Conservation (phyloP, 345 rosid genomes). For the Eucalyptus viminalis region DNA sequence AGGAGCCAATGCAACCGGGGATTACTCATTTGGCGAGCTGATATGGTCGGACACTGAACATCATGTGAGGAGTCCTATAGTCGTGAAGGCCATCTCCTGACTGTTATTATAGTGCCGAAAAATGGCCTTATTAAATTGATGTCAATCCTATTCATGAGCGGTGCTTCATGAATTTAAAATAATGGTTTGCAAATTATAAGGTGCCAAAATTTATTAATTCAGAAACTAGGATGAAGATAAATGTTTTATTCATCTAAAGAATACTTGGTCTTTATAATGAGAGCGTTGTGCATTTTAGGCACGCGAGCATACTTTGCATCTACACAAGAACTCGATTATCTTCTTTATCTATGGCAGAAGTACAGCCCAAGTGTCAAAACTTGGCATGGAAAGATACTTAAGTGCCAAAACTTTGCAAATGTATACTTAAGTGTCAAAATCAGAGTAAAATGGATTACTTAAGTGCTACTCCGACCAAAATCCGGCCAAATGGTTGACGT, state of each 20-base stretch:
- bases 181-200: neutral
- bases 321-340: neutral
- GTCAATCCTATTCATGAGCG: neutral
- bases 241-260: neutral
- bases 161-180: neutral
- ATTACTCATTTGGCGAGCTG: neutral
- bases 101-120: neutral
- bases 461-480: too few relatives aligned
- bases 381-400: too few relatives aligned
- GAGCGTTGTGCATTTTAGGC: neutral
- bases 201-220: neutral
- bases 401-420: too few relatives aligned
- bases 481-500: too few relatives aligned
- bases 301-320: neutral
- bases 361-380: too few relatives aligned
- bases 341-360: neutral
- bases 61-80: conserved; percentile 3
- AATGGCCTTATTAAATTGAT: neutral
- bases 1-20: neutral
- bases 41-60: neutral
- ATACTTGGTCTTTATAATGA: neutral
- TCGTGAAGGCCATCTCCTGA: neutral
- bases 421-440: too few relatives aligned
- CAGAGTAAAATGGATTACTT: too few relatives aligned
- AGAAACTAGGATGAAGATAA: neutral